Percentiles rank a stretch among this genome's conserved stretches.
These are phyloP conservation scores for Chaetomidium leptoderma DNA, from an alignment of 495 filamentous ascomycete genomes.

Conservation along the genomic window DNA sequence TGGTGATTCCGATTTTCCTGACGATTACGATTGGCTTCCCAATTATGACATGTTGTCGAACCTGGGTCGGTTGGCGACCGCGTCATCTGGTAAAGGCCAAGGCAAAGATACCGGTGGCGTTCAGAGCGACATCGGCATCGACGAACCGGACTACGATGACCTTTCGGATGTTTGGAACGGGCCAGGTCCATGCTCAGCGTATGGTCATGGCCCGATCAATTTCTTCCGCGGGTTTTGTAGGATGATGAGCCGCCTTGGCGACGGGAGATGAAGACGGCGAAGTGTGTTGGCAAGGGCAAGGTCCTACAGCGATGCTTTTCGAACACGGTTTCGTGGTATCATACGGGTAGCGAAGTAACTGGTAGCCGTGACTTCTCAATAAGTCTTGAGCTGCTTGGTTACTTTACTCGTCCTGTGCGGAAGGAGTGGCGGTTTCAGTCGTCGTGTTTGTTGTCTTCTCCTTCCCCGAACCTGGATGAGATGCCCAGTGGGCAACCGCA, in stretches of 20 bases:
- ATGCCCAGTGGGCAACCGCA: conserved; percentile 4
- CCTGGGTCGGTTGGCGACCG: conserved; percentile 9
- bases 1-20: conserved; percentile 29
- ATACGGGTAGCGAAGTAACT: neutral
- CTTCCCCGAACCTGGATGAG: neutral
- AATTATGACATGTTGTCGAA: neutral
- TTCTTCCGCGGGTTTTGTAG: neutral
- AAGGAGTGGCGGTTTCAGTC: no score
- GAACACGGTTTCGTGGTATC: neutral
- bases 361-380: conserved; percentile 12
- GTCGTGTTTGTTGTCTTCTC: conserved; percentile 3
- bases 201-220: neutral
- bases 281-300: neutral
- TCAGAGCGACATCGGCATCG: neutral
- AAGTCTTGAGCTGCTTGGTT: conserved; percentile 2
- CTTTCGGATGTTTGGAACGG: conserved; percentile 1
- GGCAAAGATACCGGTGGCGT: neutral
- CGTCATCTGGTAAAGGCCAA: neutral
- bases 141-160: conserved; percentile 1
- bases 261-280: neutral
- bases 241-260: neutral
- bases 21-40: neutral
- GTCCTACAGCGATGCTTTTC: neutral
- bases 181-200: neutral
- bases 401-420: neutral